Conservation (phyloP, 2,329 filamentous ascomycete species). For the Clonostachys byssicola region DNA sequence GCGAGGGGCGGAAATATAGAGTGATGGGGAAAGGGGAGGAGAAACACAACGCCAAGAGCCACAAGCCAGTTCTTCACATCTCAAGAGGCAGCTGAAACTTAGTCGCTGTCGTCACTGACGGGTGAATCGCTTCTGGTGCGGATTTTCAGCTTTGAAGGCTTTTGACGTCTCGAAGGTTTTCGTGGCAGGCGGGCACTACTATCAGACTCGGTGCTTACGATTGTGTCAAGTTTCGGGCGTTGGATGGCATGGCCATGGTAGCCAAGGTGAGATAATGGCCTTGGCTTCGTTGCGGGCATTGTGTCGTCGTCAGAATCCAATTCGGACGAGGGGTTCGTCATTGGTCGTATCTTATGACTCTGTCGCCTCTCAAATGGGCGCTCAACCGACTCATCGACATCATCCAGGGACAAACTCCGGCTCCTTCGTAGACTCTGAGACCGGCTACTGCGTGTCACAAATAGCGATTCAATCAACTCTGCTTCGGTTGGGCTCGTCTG, state of each 20-base stretch:
- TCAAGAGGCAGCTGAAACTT: slow-evolving; percentile 1
- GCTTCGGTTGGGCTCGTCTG: slow-evolving; percentile 33
- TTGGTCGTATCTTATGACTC: slow-evolving; percentile 16
- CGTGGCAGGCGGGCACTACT: slow-evolving; percentile 12
- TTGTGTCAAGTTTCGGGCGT: slow-evolving; percentile 41
- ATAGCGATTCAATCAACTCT: slow-evolving; percentile 38
- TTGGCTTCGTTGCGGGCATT: slow-evolving; percentile 15
- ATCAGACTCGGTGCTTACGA: slow-evolving; percentile 39
- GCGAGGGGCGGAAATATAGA: too few species aligned
- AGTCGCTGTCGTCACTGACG: slow-evolving; percentile 30
- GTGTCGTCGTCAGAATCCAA: slow-evolving; percentile 25
- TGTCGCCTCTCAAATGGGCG: slow-evolving; percentile 17
- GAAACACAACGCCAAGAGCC: neutral
- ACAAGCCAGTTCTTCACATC: too few species aligned
- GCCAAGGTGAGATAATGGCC: slow-evolving; percentile 2
- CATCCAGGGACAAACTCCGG: slow-evolving; percentile 31
- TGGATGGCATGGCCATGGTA: slow-evolving; percentile 25
- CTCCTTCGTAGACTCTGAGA: slow-evolving; percentile 23
- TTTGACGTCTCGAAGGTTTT: slow-evolving; percentile 17
- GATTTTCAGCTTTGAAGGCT: slow-evolving; percentile 19
- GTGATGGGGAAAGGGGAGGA: too few species aligned
- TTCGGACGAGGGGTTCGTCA: slow-evolving; percentile 18
- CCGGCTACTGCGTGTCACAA: slow-evolving; percentile 21
- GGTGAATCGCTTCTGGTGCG: slow-evolving; percentile 25
- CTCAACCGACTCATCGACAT: slow-evolving; percentile 25